A percentile compares a stretch with the other conserved stretches of the same genome.
Conservation (phyloP, 192 early-diverging fungal species). For the Radiomyces spectabilis region DNA sequence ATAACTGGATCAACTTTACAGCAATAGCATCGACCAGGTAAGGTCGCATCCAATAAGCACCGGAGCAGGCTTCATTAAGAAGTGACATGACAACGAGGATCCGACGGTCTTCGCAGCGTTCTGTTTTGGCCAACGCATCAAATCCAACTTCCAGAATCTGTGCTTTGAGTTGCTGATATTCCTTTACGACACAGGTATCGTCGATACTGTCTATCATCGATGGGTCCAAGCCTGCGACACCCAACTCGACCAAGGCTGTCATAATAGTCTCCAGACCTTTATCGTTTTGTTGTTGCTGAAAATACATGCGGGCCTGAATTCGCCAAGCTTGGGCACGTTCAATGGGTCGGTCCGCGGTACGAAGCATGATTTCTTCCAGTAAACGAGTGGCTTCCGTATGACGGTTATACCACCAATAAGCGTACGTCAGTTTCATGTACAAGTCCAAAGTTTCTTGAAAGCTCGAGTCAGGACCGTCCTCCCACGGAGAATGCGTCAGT, state of each 20-base stretch:
- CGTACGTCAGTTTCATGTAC: conserved; percentile 4
- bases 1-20: conserved; percentile 4
- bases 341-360: neutral
- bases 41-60: conserved; percentile 17
- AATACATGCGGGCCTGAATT: conserved; percentile 9
- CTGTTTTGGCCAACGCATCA: neutral
- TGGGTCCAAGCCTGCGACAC: neutral
- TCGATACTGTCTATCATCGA: neutral
- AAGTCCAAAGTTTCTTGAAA: conserved; percentile 15
- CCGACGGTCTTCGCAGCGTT: conserved; percentile 5
- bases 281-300: conserved; percentile 7
- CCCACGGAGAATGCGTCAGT: conserved; percentile 3
- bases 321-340: conserved; percentile 16
- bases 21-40: conserved; percentile 11
- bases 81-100: conserved; percentile 14
- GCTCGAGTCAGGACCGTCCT: conserved; percentile 1
- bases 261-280: conserved; percentile 8
- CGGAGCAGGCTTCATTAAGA: conserved; percentile 14
- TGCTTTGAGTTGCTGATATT: neutral
- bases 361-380: conserved; percentile 2
- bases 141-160: neutral
- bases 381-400: neutral
- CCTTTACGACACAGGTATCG: neutral
- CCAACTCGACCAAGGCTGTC: conserved; percentile 1
- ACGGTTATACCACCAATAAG: neutral